Evolutionary conservation across 108 stramenopile genomes (phyloP).

Genomic region (Bacterosira constricta): DNA sequence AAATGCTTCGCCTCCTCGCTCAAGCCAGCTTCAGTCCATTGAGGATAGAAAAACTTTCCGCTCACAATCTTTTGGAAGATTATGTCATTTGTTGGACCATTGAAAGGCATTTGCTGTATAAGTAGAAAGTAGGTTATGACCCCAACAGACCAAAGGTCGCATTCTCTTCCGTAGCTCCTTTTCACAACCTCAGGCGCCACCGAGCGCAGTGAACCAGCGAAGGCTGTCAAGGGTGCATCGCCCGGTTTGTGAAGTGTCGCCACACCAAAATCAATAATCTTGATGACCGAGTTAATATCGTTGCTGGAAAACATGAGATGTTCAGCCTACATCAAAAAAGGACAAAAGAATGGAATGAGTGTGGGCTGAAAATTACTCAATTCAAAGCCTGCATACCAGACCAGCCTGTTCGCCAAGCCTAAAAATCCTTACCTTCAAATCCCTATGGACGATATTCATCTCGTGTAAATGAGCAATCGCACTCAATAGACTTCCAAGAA

Average conservation of each 20-base stretch:
- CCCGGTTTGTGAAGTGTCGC: conserved; percentile 15
- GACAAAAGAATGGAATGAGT: neutral
- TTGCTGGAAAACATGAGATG: conserved; percentile 81
- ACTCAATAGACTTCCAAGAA: conserved; percentile 59
- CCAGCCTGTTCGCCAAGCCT: no score
- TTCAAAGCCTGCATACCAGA: no score
- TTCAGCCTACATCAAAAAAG: conserved; percentile 61
- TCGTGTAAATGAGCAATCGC: conserved; percentile 91
- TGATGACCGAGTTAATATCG: conserved; percentile 47
- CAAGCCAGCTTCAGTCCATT: conserved; percentile 25
- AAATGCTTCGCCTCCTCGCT: conserved; percentile 56
- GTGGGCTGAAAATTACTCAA: no score
- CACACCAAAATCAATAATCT: conserved; percentile 80
- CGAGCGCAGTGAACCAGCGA: conserved; percentile 44
- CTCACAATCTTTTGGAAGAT: conserved; percentile 39
- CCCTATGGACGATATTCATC: conserved; percentile 93
- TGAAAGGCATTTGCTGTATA: conserved; percentile 53
- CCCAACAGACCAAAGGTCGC: conserved; percentile 49
- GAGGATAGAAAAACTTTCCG: conserved; percentile 23
- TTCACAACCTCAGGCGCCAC: conserved; percentile 47
- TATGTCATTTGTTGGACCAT: conserved; percentile 17
- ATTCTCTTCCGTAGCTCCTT: conserved; percentile 21
- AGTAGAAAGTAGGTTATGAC: conserved; percentile 55
- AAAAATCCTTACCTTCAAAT: conserved; percentile 88
- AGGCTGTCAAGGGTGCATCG: conserved; percentile 18